phyloP scores from a whole-genome alignment of 192 early-diverging fungal species.

The Coemansia sp. region DNA sequence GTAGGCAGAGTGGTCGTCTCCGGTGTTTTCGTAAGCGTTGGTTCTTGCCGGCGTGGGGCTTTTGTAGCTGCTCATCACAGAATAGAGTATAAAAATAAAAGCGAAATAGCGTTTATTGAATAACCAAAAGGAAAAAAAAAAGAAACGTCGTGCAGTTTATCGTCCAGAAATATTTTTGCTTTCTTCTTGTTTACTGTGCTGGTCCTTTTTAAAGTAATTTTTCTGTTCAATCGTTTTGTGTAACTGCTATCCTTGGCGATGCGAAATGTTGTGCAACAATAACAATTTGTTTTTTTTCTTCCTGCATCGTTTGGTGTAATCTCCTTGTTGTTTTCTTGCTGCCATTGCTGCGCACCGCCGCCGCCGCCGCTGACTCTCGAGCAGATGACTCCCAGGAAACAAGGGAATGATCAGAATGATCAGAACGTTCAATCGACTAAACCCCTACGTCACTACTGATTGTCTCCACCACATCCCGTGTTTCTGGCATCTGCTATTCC shows the following conservation, averaged over 20 bases:
- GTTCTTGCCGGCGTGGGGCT: neutral
- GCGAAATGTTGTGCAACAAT: neutral
- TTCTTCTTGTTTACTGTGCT: neutral
- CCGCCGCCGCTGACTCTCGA: too few relatives aligned
- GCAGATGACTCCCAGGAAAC: too few relatives aligned
- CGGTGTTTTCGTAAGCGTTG: neutral
- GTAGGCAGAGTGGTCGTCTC: neutral
- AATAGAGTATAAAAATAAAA: neutral
- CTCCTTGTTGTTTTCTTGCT: too few relatives aligned
- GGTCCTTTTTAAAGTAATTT: neutral
- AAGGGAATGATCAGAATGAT: too few relatives aligned
- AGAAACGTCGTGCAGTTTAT: too few relatives aligned
- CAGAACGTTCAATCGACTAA: neutral
- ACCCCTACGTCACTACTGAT: neutral
- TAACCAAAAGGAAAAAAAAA: neutral
- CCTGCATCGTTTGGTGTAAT: too few relatives aligned
- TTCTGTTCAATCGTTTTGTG: neutral
- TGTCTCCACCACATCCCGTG: too few relatives aligned
- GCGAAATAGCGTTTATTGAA: neutral
- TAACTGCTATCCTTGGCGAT: neutral
- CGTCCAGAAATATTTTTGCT: too few relatives aligned
- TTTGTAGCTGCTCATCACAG: neutral
- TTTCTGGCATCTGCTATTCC: too few relatives aligned
- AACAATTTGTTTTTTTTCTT: neutral
- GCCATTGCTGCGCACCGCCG: too few relatives aligned